Conservation (phyloP, 805 yeast species). For the Saturnispora serradocipensis region DNA sequence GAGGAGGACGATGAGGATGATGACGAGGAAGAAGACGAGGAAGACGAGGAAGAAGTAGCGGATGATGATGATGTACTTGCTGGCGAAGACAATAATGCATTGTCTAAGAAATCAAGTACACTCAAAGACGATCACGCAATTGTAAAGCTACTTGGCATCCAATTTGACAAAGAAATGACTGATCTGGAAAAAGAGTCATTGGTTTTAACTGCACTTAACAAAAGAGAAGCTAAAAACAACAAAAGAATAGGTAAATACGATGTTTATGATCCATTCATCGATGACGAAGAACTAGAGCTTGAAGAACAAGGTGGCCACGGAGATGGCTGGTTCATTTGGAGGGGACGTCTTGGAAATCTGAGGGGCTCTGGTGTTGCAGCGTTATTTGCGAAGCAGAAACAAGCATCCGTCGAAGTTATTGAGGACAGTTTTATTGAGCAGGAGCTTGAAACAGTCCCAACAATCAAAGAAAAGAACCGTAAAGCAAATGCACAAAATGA, state of each 20-base stretch:
- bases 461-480: background rate
- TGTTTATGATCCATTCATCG: conserved; percentile 89
- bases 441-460: background rate
- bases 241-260: conserved; percentile 88
- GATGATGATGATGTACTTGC: conserved; percentile 38
- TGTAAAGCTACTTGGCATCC: conserved; percentile 21
- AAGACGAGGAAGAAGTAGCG: conserved; percentile 15
- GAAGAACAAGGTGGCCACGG: conserved; percentile 91
- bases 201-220: conserved; percentile 24
- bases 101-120: background rate
- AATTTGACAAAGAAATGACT: conserved; percentile 26
- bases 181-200: conserved; percentile 27
- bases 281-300: conserved; percentile 84
- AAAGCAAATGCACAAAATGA: background rate
- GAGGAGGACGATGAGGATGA: conserved; percentile 20
- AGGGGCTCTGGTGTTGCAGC: background rate
- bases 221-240: conserved; percentile 40
- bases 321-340: conserved; percentile 92
- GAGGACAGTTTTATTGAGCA: background rate
- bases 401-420: background rate
- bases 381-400: background rate
- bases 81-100: conserved; percentile 18
- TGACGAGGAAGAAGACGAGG: conserved; percentile 19
- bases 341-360: conserved; percentile 77
- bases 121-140: conserved; percentile 26